Evolutionary conservation across 2,329 filamentous ascomycete genomes (phyloP).

Genomic region (Aciculosporium take): DNA sequence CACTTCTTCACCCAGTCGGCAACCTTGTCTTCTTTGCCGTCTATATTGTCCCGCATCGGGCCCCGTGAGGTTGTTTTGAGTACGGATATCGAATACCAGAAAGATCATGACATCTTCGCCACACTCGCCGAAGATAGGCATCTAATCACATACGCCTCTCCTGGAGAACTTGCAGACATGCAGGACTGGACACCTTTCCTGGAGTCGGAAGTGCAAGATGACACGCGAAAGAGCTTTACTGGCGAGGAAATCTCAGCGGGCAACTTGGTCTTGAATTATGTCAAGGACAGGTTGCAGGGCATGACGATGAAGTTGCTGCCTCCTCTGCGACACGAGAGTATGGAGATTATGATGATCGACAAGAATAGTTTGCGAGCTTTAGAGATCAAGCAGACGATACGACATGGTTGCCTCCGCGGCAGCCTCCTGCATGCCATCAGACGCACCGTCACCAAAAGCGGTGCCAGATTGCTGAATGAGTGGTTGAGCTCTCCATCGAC

Average conservation of each 20-base stretch:
- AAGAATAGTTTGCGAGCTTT: slow-evolving; percentile 80
- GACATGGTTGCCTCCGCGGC: slow-evolving; percentile 64
- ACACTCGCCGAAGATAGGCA: slow-evolving; percentile 64
- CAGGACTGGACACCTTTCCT: slow-evolving; percentile 63
- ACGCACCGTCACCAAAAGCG: slow-evolving; percentile 81
- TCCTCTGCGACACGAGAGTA: slow-evolving; percentile 57
- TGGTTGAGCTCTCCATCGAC: slow-evolving; percentile 87
- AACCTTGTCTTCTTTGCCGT: slow-evolving; percentile 56
- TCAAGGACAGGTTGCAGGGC: slow-evolving; percentile 63
- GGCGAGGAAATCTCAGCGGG: slow-evolving; percentile 60
- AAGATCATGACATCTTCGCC: slow-evolving; percentile 46
- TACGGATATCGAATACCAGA: slow-evolving; percentile 41
- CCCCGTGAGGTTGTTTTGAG: slow-evolving; percentile 78
- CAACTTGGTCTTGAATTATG: slow-evolving; percentile 70
- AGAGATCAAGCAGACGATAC: slow-evolving; percentile 76
- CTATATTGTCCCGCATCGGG: slow-evolving; percentile 66
- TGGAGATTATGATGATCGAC: slow-evolving; percentile 80
- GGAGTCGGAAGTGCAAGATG: slow-evolving; percentile 51
- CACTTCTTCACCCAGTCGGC: slow-evolving; percentile 79
- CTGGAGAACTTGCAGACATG: slow-evolving; percentile 31
- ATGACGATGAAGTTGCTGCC: slow-evolving; percentile 70
- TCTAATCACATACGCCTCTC: slow-evolving; percentile 57
- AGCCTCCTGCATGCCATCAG: slow-evolving; percentile 84
- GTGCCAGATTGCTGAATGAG: slow-evolving; percentile 67
- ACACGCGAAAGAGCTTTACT: slow-evolving; percentile 44